Conservation (phyloP, 306 rosid genomes). For the Quercus ilex region DNA sequence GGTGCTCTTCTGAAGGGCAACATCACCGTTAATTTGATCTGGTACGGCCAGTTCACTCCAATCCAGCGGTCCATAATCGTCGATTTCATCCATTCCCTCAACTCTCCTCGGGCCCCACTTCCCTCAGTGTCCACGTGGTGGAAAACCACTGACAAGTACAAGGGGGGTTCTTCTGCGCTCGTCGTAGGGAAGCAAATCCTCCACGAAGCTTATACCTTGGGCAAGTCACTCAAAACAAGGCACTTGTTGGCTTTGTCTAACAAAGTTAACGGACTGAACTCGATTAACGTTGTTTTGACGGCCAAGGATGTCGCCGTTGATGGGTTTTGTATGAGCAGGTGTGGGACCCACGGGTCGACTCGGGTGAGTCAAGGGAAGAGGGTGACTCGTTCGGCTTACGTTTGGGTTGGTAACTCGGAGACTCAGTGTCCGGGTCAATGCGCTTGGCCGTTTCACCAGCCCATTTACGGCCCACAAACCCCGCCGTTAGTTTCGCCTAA, state of each 20-base stretch:
- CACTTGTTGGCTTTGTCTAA: slow-evolving; percentile 53
- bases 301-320: slow-evolving; percentile 72
- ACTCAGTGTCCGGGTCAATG: slow-evolving; percentile 81
- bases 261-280: slow-evolving; percentile 31
- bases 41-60: slow-evolving; percentile 81
- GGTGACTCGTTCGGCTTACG: slow-evolving; percentile 37
- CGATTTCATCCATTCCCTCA: slow-evolving; percentile 68
- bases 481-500: slow-evolving; percentile 82
- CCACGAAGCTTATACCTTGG: slow-evolving; percentile 56
- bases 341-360: slow-evolving; percentile 69
- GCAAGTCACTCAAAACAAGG: slow-evolving; percentile 38
- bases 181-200: slow-evolving; percentile 63
- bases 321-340: slow-evolving; percentile 67
- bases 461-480: slow-evolving; percentile 84
- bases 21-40: slow-evolving; percentile 70
- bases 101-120: slow-evolving; percentile 4
- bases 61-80: slow-evolving; percentile 73
- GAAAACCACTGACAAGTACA: slow-evolving; percentile 75
- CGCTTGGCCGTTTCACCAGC: slow-evolving; percentile 97
- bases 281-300: slow-evolving; percentile 67
- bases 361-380: slow-evolving; percentile 5
- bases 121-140: slow-evolving; percentile 79
- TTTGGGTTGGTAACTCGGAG: slow-evolving; percentile 94
- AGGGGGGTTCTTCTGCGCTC: slow-evolving; percentile 55
- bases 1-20: slow-evolving; percentile 77